phyloP scores from a whole-genome alignment of 345 rosid species.

The Gynandropsis gynandra region DNA sequence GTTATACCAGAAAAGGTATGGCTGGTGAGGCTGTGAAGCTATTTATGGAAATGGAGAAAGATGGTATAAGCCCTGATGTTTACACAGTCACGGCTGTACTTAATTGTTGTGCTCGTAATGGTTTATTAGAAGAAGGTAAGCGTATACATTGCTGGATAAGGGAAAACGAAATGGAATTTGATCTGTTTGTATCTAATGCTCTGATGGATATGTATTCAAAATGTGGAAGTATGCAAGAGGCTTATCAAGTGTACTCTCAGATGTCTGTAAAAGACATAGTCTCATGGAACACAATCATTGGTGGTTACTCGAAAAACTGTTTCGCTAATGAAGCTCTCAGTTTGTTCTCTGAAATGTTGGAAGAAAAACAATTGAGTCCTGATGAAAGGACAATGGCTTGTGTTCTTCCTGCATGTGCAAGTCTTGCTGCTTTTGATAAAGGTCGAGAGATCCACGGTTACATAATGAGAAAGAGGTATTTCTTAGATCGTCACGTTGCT shows the following conservation, averaged over 20 bases:
- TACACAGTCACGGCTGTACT: constrained; percentile 49
- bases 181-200: constrained; percentile 48
- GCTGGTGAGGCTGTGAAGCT: constrained; percentile 43
- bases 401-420: constrained; percentile 70
- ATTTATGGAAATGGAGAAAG: constrained; percentile 44
- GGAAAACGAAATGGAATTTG: constrained; percentile 38
- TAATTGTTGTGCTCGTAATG: constrained; percentile 56
- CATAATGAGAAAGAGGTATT: constrained; percentile 41
- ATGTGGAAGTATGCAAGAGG: constrained; percentile 68
- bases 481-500: constrained; percentile 41
- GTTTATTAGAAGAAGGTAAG: constrained; percentile 47
- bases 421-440: constrained; percentile 56
- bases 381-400: constrained; percentile 54
- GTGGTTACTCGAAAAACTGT: constrained; percentile 58
- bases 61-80: constrained; percentile 46
- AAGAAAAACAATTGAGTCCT: constrained; percentile 32
- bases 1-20: constrained; percentile 50
- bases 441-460: constrained; percentile 61
- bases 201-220: constrained; percentile 74
- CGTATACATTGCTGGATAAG: constrained; percentile 45
- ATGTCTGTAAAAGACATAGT: constrained; percentile 50
- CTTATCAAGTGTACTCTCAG: constrained; percentile 37
- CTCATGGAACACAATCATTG: constrained; percentile 70
- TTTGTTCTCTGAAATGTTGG: constrained; percentile 36
- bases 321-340: constrained; percentile 51